phyloP scores from a whole-genome alignment of 176 grass and related monocot species.

The Canna indica region DNA sequence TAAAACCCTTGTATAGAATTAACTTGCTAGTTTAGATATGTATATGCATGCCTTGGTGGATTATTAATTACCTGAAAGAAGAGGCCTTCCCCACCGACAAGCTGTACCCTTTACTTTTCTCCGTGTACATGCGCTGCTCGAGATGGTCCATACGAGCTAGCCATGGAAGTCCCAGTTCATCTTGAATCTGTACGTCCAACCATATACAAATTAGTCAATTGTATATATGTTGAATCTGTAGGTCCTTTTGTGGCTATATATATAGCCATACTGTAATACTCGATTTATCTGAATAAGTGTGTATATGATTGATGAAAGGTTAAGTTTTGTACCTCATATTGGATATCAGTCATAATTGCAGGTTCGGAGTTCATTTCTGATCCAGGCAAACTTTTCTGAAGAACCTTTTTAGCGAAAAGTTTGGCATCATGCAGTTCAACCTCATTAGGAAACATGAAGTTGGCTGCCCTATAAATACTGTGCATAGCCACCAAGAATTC shows the following conservation, averaged over 20 bases:
- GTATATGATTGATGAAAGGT: not conserved
- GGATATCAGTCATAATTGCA: not conserved
- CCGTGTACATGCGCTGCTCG: constrained; percentile 11
- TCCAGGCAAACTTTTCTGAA: not conserved
- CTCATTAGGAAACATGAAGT: not conserved
- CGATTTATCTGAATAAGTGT: too few species aligned
- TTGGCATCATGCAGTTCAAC: not conserved
- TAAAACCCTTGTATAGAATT: too few species aligned
- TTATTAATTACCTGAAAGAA: not conserved
- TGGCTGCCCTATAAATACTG: not conserved
- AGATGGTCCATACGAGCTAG: constrained; percentile 14
- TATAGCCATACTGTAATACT: too few species aligned
- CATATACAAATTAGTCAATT: not conserved
- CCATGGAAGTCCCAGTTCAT: constrained; percentile 8
- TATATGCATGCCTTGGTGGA: too few species aligned
- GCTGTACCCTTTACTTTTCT: not conserved
- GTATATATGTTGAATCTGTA: not conserved
- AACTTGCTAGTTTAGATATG: too few species aligned
- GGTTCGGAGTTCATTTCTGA: not conserved
- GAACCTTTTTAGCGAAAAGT: not conserved
- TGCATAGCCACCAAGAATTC: not conserved
- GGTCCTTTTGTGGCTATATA: too few species aligned
- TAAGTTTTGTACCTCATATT: not conserved
- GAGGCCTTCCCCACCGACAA: not conserved
- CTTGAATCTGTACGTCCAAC: not conserved